phyloP scores from a whole-genome alignment of 2,329 filamentous ascomycete species.

The Ceratocystis smalleyi region DNA sequence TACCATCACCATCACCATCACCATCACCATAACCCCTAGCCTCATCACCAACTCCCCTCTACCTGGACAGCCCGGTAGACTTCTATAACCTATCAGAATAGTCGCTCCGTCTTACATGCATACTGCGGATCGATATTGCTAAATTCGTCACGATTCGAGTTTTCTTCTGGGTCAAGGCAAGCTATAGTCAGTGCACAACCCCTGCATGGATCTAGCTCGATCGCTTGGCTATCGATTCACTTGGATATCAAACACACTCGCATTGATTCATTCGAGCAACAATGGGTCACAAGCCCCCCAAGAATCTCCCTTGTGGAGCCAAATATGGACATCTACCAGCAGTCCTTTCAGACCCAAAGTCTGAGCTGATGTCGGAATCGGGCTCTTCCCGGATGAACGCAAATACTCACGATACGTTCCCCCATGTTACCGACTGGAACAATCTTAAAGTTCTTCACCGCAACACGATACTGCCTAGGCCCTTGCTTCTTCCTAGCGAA shows the following conservation, averaged over 20 bases:
- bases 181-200: neutral
- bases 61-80: neutral
- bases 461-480: constrained; percentile 41
- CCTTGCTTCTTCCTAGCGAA: constrained; percentile 39
- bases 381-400: neutral
- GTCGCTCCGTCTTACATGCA: neutral
- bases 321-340: neutral
- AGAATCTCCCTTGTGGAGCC: neutral
- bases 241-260: neutral
- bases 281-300: neutral
- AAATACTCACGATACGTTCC: neutral
- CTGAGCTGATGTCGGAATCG: neutral
- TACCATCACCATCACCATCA: neutral
- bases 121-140: neutral
- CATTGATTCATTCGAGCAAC: neutral
- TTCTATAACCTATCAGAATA: neutral
- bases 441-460: constrained; percentile 45
- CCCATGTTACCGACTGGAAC: constrained; percentile 40
- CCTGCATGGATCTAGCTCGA: neutral
- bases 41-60: neutral
- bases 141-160: no score
- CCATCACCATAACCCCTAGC: neutral
- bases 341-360: neutral
- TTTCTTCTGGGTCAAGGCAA: neutral
- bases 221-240: neutral